phyloP scores from a whole-genome alignment of 2,329 filamentous ascomycete species.

The Fusarium beomiforme region DNA sequence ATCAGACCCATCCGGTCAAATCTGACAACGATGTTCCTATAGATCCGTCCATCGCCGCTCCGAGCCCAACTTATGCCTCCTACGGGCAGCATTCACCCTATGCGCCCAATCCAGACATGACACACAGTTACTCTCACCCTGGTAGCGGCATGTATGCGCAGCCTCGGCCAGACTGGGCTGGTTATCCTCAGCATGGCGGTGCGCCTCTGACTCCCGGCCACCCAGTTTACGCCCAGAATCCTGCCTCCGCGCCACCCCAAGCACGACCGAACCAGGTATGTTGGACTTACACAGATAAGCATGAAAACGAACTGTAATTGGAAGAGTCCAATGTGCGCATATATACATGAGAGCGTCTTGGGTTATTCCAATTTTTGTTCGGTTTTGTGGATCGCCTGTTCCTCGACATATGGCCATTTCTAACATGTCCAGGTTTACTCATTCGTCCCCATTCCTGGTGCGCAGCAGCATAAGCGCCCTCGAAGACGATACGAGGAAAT shows the following conservation, averaged over 20 bases:
- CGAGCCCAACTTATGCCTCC: conserved; percentile 85
- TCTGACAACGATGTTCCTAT: conserved; percentile 98
- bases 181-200: conserved; percentile 67
- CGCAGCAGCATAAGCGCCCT: conserved; percentile 96
- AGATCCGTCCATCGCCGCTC: conserved; percentile 97
- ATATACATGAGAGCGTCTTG: not conserved
- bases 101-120: conserved; percentile 85
- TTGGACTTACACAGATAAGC: conserved; percentile 28
- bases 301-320: conserved; percentile 14
- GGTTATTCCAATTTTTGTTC: not conserved
- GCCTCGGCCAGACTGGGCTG: conserved; percentile 78
- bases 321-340: not conserved
- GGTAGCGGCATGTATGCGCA: conserved; percentile 72
- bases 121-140: conserved; percentile 76
- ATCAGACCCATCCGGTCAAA: conserved; percentile 81
- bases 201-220: conserved; percentile 60
- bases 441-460: conserved; percentile 95
- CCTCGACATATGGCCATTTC: not conserved
- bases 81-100: conserved; percentile 89
- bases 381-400: not conserved
- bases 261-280: conserved; percentile 68
- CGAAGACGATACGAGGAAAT: conserved; percentile 96
- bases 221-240: conserved; percentile 65
- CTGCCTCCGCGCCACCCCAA: conserved; percentile 63
- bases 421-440: conserved; percentile 80